Conservation (phyloP, 139 green algal genomes). For the Chlamydomonas sp. region DNA sequence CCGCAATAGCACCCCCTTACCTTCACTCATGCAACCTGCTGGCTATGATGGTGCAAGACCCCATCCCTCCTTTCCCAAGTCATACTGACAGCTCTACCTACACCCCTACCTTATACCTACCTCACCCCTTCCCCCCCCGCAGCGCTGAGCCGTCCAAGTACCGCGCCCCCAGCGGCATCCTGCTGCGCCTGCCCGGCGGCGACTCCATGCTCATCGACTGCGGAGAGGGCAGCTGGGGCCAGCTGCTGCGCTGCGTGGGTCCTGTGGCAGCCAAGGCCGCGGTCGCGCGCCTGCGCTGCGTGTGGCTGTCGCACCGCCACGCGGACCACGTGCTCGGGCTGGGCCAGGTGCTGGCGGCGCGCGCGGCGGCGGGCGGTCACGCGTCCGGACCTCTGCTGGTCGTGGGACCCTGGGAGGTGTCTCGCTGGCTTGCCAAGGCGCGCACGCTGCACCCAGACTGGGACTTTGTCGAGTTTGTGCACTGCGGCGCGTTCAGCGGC, state of each 20-base stretch:
- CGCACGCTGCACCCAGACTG: slow-evolving; percentile 22
- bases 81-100: too few species aligned
- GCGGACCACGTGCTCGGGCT: slow-evolving; percentile 69
- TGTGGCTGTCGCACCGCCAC: slow-evolving; percentile 85
- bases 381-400: slow-evolving; percentile 45
- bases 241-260: slow-evolving; percentile 44
- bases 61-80: too few species aligned
- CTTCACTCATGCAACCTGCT: too few species aligned
- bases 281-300: slow-evolving; percentile 36
- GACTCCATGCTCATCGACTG: slow-evolving; percentile 60
- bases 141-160: slow-evolving; percentile 79
- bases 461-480: slow-evolving; percentile 45
- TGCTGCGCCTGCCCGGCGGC: slow-evolving; percentile 25
- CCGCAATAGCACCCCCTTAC: too few species aligned
- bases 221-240: slow-evolving; percentile 61
- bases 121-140: too few species aligned
- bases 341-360: slow-evolving; percentile 37
- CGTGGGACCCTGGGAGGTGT: slow-evolving; percentile 39
- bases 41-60: too few species aligned
- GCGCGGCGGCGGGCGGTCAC: slow-evolving; percentile 1
- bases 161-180: slow-evolving; percentile 51
- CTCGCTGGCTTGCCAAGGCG: slow-evolving; percentile 43
- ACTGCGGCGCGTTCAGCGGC: slow-evolving; percentile 26
- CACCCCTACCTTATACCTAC: too few species aligned
- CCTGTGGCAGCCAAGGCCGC: slow-evolving; percentile 12